Evolutionary conservation across 2,329 filamentous ascomycete genomes (phyloP), one percentile per base, ranked within the genome.

Genomic region (Diaporthe ampelina): DNA sequence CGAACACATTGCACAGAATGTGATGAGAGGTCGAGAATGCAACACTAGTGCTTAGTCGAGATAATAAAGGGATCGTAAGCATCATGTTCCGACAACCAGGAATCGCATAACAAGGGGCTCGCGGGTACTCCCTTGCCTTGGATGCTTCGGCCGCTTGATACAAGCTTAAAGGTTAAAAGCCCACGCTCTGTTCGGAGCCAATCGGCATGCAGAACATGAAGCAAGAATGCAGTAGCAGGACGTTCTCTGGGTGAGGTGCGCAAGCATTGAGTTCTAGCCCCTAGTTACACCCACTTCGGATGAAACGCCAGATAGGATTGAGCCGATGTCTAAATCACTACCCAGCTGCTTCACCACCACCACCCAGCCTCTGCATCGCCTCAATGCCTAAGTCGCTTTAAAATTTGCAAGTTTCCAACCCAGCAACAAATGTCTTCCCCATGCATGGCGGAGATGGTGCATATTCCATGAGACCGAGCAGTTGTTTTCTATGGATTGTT

Each of bases 271-370:
- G 24, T 50, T 67, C 61, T 37, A 52, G 61, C 45, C 61, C 61
- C 43, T 67, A 67, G 61, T 67, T 67, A 37, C 61, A 52, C 35
- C 21, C 11, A 52, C 29, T 67, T 67, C 43, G 13, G 61, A 67
- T 67, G 61, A 67, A 67, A 67, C 61, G 26, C 61, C 61, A 6
- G 11, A n/a, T 50, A 17, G 61, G 45, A 67, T 37, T 52, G 45
- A 67, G 61, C 61, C 21, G 43, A 67, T 67, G 8, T 48, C 61
- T 67, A 32, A 48, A 50, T 32, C 19, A 15, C 43, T 50, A 50
- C 43, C 61, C 8, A 19, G 43, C 29, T 67, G 61, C 61, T 67
- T 67, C 61, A 67, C 52, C 9, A 4, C 32, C 29, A 26, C 8
- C 45, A 10, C 43, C 8, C 45, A 19, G 13, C 45, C 26, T 45